Evolutionary conservation across 78 protist genomes (phyloP).

Genomic region (Dictyostelium purpureum): DNA sequence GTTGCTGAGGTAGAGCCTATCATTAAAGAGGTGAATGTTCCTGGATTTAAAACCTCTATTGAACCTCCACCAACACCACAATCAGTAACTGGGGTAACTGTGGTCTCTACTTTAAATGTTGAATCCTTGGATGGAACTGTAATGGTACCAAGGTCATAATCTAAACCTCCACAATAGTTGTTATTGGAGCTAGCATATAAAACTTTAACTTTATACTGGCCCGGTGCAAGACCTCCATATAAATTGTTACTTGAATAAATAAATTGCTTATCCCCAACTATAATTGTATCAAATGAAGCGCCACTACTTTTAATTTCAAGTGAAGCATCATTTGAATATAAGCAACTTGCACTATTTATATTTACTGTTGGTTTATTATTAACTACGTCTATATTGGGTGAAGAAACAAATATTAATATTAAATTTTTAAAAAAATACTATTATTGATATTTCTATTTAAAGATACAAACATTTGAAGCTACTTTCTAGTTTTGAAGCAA

Average conservation of each 20-base stretch:
- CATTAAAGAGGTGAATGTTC: not conserved
- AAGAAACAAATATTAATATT: no score
- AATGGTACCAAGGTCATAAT: not conserved
- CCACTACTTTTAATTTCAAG: not conserved
- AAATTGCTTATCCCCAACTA: not conserved
- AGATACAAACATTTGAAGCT: no score
- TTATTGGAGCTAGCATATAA: not conserved
- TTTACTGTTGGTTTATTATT: not conserved
- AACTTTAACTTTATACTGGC: not conserved
- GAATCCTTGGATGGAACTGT: not conserved
- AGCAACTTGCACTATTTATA: not conserved
- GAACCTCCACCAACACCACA: not conserved
- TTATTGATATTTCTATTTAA: no score
- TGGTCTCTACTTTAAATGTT: not conserved
- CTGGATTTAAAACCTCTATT: not conserved
- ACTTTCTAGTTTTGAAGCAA: not conserved
- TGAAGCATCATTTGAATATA: slow-evolving; percentile 14
- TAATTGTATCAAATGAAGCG: not conserved
- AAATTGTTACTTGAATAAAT: not conserved
- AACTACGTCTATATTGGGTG: no score
- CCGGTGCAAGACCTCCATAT: not conserved
- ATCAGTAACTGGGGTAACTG: not conserved
- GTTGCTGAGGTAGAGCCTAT: not conserved
- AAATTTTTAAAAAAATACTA: no score
- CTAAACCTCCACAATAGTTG: not conserved